Conservation (phyloP, 495 filamentous ascomycete genomes). For the Xylaria sp. region DNA sequence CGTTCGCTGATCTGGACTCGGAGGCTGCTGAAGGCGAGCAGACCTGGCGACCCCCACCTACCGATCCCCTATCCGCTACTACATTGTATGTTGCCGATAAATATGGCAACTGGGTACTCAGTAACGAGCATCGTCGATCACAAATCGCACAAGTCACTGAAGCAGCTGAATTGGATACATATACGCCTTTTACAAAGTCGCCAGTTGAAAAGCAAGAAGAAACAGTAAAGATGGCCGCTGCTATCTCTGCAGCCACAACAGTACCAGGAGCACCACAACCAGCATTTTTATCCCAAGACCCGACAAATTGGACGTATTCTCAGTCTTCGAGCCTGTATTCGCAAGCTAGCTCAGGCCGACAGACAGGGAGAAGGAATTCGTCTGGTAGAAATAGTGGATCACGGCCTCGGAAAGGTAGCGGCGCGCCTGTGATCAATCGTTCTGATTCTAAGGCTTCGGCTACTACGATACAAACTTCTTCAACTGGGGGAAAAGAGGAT, state of each 20-base stretch:
- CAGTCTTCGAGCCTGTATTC: constrained; percentile 42
- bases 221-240: constrained; percentile 37
- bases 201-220: constrained; percentile 46
- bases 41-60: constrained; percentile 51
- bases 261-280: constrained; percentile 28
- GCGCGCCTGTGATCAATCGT: constrained; percentile 32
- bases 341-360: constrained; percentile 31
- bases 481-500: constrained; percentile 33
- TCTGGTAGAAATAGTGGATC: constrained; percentile 26
- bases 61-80: constrained; percentile 46
- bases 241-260: constrained; percentile 32
- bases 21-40: constrained; percentile 37
- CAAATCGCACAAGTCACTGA: constrained; percentile 29
- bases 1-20: constrained; percentile 50
- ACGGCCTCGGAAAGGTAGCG: constrained; percentile 32
- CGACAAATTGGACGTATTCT: constrained; percentile 12
- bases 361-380: constrained; percentile 24
- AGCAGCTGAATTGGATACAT: constrained; percentile 43
- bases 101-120: constrained; percentile 54
- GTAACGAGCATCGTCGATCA: constrained; percentile 35
- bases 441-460: constrained; percentile 39
- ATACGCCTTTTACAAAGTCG: constrained; percentile 50
- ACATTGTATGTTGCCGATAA: constrained; percentile 53
- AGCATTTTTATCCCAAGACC: constrained; percentile 31
- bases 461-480: constrained; percentile 41